These are phyloP conservation scores for Lachnellula occidentalis DNA, from an alignment of 2,329 filamentous ascomycete species.

Conservation along the genomic window DNA sequence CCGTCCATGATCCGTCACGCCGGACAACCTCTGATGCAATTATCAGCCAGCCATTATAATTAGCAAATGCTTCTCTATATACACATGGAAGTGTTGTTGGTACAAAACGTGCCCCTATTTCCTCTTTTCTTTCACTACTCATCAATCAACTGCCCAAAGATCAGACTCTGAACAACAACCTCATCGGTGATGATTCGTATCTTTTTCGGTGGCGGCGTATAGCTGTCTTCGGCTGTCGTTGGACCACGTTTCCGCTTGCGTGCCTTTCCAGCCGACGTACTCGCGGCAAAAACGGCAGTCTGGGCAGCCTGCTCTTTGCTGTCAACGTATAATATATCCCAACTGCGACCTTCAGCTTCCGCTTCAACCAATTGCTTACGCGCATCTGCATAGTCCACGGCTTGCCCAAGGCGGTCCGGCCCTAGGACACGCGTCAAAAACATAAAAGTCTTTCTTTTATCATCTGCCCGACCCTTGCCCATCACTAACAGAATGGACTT, in stretches of 20 bases:
- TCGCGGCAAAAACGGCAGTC: slow-evolving; percentile 26
- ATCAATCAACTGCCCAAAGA: slow-evolving; percentile 68
- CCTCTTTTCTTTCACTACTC: slow-evolving; percentile 1
- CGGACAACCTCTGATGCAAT: neutral
- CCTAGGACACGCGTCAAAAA: slow-evolving; percentile 79
- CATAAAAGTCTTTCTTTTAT: slow-evolving; percentile 65
- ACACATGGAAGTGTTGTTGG: neutral
- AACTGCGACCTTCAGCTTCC: slow-evolving; percentile 43
- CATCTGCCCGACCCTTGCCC: slow-evolving; percentile 53
- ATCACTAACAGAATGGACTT: slow-evolving; percentile 69
- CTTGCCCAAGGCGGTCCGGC: slow-evolving; percentile 59
- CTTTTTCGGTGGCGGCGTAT: slow-evolving; percentile 40
- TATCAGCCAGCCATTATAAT: neutral
- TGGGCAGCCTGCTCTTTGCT: slow-evolving; percentile 45
- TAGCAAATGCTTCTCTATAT: neutral
- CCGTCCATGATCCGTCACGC: neutral
- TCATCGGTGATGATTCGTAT: slow-evolving; percentile 75
- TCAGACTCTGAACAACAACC: slow-evolving; percentile 86
- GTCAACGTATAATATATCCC: slow-evolving; percentile 78
- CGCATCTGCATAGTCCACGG: slow-evolving; percentile 61
- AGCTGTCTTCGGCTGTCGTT: slow-evolving; percentile 28
- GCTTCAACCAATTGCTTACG: slow-evolving; percentile 49
- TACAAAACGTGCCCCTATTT: neutral
- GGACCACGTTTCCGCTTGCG: slow-evolving; percentile 41
- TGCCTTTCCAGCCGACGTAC: slow-evolving; percentile 27